phyloP scores from a whole-genome alignment of 2,329 filamentous ascomycete species.

The Exophiala aquamarina region DNA sequence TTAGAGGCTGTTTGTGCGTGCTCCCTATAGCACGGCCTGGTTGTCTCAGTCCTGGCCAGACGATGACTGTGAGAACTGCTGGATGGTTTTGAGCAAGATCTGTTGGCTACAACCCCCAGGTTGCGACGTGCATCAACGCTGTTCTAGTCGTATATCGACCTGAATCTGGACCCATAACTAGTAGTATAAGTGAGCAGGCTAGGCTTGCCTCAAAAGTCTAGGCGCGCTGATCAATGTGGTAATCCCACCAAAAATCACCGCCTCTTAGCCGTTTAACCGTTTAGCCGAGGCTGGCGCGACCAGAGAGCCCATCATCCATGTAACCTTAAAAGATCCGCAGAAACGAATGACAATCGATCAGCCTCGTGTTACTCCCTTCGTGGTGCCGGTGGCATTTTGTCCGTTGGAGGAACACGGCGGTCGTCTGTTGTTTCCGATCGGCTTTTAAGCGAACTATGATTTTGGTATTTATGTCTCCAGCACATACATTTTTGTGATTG shows the following conservation, averaged over 20 bases:
- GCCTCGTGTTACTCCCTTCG: neutral
- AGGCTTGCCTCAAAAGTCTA: too few relatives aligned
- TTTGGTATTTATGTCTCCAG: conserved; percentile 2
- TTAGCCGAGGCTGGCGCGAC: conserved; percentile 28
- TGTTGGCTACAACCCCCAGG: too few relatives aligned
- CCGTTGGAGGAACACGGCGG: neutral
- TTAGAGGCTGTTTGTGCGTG: neutral
- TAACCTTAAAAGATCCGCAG: conserved; percentile 18
- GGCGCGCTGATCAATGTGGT: too few relatives aligned
- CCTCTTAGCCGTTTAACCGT: conserved; percentile 5
- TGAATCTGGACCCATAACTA: too few relatives aligned
- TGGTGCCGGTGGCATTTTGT: neutral
- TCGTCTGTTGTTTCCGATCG: conserved; percentile 3
- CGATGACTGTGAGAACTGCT: neutral
- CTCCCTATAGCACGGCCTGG: neutral
- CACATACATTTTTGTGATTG: too few relatives aligned
- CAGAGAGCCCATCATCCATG: conserved; percentile 31
- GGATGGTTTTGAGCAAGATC: neutral
- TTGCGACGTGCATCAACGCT: too few relatives aligned
- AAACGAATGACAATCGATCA: neutral
- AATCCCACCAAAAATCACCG: too few relatives aligned
- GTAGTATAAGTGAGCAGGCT: too few relatives aligned
- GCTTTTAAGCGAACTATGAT: neutral
- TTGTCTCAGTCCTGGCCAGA: conserved; percentile 1
- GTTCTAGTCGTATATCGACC: too few relatives aligned